Conservation (phyloP, 1,284 basidiomycete genomes). For the Tausonia pullulans region DNA sequence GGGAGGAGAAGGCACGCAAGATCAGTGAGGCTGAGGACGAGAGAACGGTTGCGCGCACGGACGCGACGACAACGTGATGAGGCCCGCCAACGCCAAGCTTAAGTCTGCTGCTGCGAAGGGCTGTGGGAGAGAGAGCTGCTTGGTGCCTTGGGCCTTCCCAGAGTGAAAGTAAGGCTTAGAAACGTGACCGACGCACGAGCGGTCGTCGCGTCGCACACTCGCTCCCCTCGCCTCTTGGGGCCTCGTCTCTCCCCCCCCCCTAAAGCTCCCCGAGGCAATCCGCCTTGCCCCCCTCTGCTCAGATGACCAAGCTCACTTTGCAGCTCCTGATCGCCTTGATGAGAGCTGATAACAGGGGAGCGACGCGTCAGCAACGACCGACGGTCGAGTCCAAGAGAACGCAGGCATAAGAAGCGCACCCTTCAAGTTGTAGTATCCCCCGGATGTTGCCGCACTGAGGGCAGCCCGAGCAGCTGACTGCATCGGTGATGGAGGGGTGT, state of each 20-base stretch:
- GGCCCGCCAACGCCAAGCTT: not conserved
- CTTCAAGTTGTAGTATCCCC: slow-evolving; percentile 75
- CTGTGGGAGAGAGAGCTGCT: not conserved
- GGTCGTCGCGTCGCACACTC: not conserved
- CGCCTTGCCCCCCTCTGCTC: slow-evolving; percentile 4
- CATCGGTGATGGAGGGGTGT: too few species aligned
- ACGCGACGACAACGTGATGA: not conserved
- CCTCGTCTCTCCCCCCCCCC: too few species aligned
- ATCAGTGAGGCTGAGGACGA: slow-evolving; percentile 17
- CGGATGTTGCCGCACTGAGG: not conserved
- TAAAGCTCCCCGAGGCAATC: too few species aligned
- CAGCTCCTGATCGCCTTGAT: slow-evolving; percentile 90
- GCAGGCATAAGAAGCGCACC: slow-evolving; percentile 40
- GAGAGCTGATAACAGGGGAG: slow-evolving; percentile 48
- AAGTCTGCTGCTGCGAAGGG: not conserved
- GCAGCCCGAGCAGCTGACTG: too few species aligned
- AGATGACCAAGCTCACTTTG: slow-evolving; percentile 49
- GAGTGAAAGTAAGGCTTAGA: too few species aligned
- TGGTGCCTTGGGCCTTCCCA: not conserved
- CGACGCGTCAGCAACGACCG: not conserved
- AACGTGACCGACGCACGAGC: too few species aligned
- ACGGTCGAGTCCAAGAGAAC: not conserved
- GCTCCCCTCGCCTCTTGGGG: too few species aligned
- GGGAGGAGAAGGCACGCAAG: not conserved
- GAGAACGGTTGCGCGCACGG: slow-evolving; percentile 22